Percentiles rank a stretch among this genome's conserved stretches.
Conservation (phyloP, 129 eudicot species). For the carrot (Daucus carota) region DH1_v3.0 NC_030388.2:26279501-26280000, state of each 20-base stretch:
- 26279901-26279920: neutral
- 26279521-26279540: neutral
- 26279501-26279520: neutral
- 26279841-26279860: neutral
- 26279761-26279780: neutral
- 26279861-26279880: neutral
- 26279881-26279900: neutral
- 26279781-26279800: neutral
- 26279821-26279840: neutral
- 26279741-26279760: neutral
- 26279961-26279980: slow-evolving; percentile 52
- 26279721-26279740: neutral
- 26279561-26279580: neutral
- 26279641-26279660: neutral
- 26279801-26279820: neutral
- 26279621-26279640: neutral
- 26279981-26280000: slow-evolving; percentile 91
- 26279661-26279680: neutral
- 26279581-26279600: neutral
- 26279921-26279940: neutral
- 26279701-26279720: neutral
- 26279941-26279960: slow-evolving; percentile 4
- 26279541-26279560: neutral
- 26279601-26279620: neutral
- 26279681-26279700: neutral